phyloP scores from a whole-genome alignment of 805 yeast genomes.

The Dipodascus albidus region DNA sequence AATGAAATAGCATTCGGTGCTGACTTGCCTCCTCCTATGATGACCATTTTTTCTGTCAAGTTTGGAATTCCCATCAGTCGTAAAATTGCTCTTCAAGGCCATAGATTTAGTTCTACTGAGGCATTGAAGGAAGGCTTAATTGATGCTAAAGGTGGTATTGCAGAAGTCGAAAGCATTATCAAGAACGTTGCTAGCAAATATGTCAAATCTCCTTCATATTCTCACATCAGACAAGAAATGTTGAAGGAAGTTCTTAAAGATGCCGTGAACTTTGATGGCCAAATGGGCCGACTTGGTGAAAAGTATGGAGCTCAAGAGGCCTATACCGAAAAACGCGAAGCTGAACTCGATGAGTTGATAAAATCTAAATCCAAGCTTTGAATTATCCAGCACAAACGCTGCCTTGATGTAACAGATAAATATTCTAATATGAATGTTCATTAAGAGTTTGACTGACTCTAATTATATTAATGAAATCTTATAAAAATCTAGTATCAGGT shows the following conservation, averaged over 20 bases:
- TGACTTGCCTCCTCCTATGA: conserved; percentile 26
- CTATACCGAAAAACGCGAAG: conserved; percentile 9
- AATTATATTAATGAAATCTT: no score
- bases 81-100: conserved; percentile 24
- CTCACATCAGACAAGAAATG: conserved; percentile 20
- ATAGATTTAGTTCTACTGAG: conserved; percentile 24
- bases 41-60: conserved; percentile 24
- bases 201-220: conserved; percentile 22
- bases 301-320: conserved; percentile 9
- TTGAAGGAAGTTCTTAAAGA: conserved; percentile 19
- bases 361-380: conserved; percentile 1
- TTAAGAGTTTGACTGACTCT: background rate
- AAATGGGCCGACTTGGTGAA: conserved; percentile 3
- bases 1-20: conserved; percentile 31
- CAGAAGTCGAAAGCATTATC: conserved; percentile 23
- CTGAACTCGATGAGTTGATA: conserved; percentile 6
- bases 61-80: conserved; percentile 22
- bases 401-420: no score
- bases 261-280: conserved; percentile 11
- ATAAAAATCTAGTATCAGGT: conserved; percentile 12
- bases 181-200: conserved; percentile 12
- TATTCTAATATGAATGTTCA: no score
- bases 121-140: conserved; percentile 21
- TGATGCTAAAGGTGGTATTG: conserved; percentile 25
- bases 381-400: no score